These are phyloP conservation scores for Curvularia verruculosa DNA, from an alignment of 2,329 filamentous ascomycete species.

Conservation along the genomic window DNA sequence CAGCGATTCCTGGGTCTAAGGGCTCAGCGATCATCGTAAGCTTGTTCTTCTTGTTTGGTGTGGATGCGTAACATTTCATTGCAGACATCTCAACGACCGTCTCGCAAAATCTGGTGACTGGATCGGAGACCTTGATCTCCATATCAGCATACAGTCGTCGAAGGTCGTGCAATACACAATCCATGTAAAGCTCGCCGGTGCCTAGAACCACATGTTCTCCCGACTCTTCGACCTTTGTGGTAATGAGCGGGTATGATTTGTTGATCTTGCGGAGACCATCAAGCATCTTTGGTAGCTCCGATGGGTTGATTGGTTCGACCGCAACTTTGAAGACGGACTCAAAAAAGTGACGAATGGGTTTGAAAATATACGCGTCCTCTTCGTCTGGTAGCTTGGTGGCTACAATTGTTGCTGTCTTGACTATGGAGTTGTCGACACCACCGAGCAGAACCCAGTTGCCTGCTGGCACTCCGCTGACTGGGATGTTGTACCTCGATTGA, in stretches of 20 bases:
- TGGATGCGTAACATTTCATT: constrained; percentile 97
- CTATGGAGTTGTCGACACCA: constrained; percentile 95
- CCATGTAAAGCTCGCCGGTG: constrained; percentile 99
- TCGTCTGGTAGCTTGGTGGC: constrained; percentile 79
- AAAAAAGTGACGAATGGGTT: constrained; percentile 89
- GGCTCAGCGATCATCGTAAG: constrained; percentile 98
- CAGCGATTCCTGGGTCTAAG: constrained; percentile 89
- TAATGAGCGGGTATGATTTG: constrained; percentile 95
- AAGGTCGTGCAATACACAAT: constrained; percentile 95
- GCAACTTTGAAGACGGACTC: constrained; percentile 98
- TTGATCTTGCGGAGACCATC: constrained; percentile 96
- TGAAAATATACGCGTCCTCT: constrained; percentile 95
- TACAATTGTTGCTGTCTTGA: constrained; percentile 93
- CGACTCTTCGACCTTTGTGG: constrained; percentile 96
- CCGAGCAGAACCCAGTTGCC: constrained; percentile 92
- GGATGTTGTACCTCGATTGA: constrained; percentile 90
- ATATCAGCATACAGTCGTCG: constrained; percentile 95
- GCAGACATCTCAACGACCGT: constrained; percentile 97
- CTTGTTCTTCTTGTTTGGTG: constrained; percentile 99
- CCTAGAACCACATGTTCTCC: constrained; percentile 95
- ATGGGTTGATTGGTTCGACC: constrained; percentile 97
- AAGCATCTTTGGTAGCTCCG: constrained; percentile 97
- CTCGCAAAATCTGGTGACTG: constrained; percentile 96
- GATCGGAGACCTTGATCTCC: constrained; percentile 98
- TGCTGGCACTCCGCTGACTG: constrained; percentile 88